Evolutionary conservation across 176 grass and related monocot genomes (phyloP), one percentile per base, ranked within the genome.

Genomic region (Eremochloa ophiuroides): DNA sequence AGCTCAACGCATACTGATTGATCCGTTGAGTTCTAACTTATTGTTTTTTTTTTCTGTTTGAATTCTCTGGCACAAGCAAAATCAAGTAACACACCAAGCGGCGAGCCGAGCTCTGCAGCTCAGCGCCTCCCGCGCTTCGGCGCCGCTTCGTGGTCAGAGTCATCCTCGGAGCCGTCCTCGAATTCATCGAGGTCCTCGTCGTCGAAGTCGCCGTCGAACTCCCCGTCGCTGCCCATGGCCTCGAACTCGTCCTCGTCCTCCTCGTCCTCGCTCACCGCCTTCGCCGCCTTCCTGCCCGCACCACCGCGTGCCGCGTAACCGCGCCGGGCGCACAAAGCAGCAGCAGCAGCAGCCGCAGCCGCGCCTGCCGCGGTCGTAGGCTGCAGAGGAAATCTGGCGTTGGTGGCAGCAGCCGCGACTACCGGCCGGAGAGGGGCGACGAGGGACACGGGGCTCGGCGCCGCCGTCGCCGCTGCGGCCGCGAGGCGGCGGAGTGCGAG

Each of bases 241-340:
- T 79, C 76, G 14, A 62, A 61, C 3, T 80, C 76, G 0, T 62
- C 48, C 0, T 42, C 34, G 5, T 35, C 83, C 0, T 38, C 74
- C 26, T 87, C 80, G 9, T 64, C 14, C 29, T 88, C 69, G 81
- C 81, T 80, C 48, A 75, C 76, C 69, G 69, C 40, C 40, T 13
- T 59, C n/a, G 37, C 20, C 38, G 60, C 41, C 69, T 80, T 75
- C 20, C 31, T 62, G 4, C 11, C 38, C 22, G 33, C 56, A 2
- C 73, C 43, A 15, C 66, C 34, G 26, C 47, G 46, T 5, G 74
- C 51, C 4, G 66, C 87, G 62, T 75, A 88, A 20, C 76, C 50
- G 31, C 87, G 76, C 50, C 81, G 41, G 46, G 61, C 62, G 27
- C 15, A 51, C 23, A 75, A 10, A 64, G 50, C 46, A 68, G 81